Conservation (phyloP, 345 rosid species). For the Linum tenue region DNA sequence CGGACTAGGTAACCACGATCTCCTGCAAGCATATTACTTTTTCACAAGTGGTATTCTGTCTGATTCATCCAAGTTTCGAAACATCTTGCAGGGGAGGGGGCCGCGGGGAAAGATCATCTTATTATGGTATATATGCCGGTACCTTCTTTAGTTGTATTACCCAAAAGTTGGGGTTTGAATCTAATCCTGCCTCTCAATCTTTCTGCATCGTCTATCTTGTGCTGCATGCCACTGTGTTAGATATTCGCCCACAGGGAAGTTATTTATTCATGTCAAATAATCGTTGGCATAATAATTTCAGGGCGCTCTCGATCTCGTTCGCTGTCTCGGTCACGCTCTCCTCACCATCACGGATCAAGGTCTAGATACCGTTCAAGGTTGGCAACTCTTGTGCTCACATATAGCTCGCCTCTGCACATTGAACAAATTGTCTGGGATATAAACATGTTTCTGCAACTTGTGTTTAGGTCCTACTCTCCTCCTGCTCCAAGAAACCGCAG, state of each 20-base stretch:
- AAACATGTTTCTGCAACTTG: conserved; percentile 1
- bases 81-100: conserved; percentile 50
- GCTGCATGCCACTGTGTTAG: background rate
- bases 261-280: background rate
- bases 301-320: conserved; percentile 84
- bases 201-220: background rate
- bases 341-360: conserved; percentile 59
- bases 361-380: conserved; percentile 80
- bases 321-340: conserved; percentile 63
- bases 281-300: conserved; percentile 14
- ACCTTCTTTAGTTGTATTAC: background rate
- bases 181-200: background rate
- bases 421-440: background rate
- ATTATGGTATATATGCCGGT: conserved; percentile 44
- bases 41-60: background rate
- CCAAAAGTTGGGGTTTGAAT: background rate
- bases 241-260: background rate
- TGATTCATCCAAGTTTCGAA: conserved; percentile 11
- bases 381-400: conserved; percentile 4
- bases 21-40: background rate
- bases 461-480: conserved; percentile 75
- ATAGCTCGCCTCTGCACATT: background rate
- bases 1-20: conserved; percentile 39
- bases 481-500: conserved; percentile 34
- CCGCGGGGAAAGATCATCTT: conserved; percentile 50